Base-by-base conservation (phyloP, 108 stramenopile species). In the Conticribra guillardii region DNA sequence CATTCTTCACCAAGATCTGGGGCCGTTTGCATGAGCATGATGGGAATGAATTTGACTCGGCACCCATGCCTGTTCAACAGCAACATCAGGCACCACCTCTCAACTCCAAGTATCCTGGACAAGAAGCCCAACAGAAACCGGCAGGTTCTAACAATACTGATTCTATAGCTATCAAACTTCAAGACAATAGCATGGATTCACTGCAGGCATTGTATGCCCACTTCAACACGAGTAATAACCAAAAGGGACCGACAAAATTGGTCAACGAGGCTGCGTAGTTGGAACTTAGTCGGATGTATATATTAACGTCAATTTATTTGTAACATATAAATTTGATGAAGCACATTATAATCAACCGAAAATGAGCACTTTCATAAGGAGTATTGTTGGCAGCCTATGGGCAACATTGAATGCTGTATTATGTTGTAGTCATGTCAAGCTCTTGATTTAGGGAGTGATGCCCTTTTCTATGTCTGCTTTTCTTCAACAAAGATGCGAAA, bases 1-100 rank as follows among this genome's bases (percentile, higher is more conserved):
- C n/a, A 31, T 89, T 93, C 73, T 93, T 93, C 59, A 47, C 68
- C 17, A 64, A 54, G 44, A 61, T 77, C 24, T 81, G 76, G 67
- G 22, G 52, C 1, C 54, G 71, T 29, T 46, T 82, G 54, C 81
- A 82, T 58, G 69, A 18, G 1, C 53, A 21, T n/a, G n/a, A n/a
- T n/a, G n/a, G n/a, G n/a, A n/a, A n/a, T n/a, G n/a, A n/a, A n/a
- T n/a, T n/a, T n/a, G n/a, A n/a, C n/a, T n/a, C n/a, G n/a, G n/a
- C n/a, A n/a, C n/a, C n/a, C n/a, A n/a, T n/a, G n/a, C n/a, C n/a
- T n/a, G n/a, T n/a, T n/a, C n/a, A n/a, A n/a, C n/a, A n/a, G n/a
- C n/a, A n/a, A n/a, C n/a, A n/a, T n/a, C n/a, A n/a, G n/a, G n/a
- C n/a, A n/a, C n/a, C n/a, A n/a, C n/a, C n/a, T n/a, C n/a, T n/a